phyloP scores from a whole-genome alignment of 352 stramenopile genomes.

The Phytophthora rubi region DNA sequence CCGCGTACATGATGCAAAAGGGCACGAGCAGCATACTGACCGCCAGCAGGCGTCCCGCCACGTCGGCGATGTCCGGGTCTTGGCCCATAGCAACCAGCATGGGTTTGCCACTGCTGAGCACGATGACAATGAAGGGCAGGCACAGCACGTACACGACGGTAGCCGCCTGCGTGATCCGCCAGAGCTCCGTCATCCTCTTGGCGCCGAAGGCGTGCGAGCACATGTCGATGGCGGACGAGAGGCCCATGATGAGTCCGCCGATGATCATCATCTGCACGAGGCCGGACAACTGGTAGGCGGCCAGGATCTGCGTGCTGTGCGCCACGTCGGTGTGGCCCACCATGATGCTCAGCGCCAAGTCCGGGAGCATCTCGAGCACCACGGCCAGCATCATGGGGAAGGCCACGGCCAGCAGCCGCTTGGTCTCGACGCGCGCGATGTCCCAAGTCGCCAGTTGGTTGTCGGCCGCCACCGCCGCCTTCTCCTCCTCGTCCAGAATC shows the following conservation, averaged over 20 bases:
- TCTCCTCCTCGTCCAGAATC: slow-evolving; percentile 49
- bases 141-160: slow-evolving; percentile 55
- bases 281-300: slow-evolving; percentile 56
- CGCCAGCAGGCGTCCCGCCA: slow-evolving; percentile 51
- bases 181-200: slow-evolving; percentile 61
- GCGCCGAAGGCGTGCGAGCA: slow-evolving; percentile 73
- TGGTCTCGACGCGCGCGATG: slow-evolving; percentile 47
- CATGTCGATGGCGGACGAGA: slow-evolving; percentile 66
- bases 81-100: slow-evolving; percentile 64
- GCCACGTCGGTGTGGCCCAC: slow-evolving; percentile 58
- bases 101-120: slow-evolving; percentile 50
- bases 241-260: slow-evolving; percentile 52
- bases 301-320: slow-evolving; percentile 61
- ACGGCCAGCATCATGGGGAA: slow-evolving; percentile 56
- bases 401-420: slow-evolving; percentile 37
- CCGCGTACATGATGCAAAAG: slow-evolving; percentile 55
- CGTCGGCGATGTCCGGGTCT: slow-evolving; percentile 47
- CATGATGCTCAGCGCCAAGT: slow-evolving; percentile 64
- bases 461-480: slow-evolving; percentile 31
- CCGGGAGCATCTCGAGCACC: slow-evolving; percentile 58
- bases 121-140: slow-evolving; percentile 41
- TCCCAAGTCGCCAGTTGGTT: slow-evolving; percentile 33
- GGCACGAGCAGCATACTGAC: slow-evolving; percentile 45
- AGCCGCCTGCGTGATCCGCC: slow-evolving; percentile 66
- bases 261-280: slow-evolving; percentile 66